phyloP scores from a whole-genome alignment of 2,329 filamentous ascomycete species.

The Periconia sp. region DNA sequence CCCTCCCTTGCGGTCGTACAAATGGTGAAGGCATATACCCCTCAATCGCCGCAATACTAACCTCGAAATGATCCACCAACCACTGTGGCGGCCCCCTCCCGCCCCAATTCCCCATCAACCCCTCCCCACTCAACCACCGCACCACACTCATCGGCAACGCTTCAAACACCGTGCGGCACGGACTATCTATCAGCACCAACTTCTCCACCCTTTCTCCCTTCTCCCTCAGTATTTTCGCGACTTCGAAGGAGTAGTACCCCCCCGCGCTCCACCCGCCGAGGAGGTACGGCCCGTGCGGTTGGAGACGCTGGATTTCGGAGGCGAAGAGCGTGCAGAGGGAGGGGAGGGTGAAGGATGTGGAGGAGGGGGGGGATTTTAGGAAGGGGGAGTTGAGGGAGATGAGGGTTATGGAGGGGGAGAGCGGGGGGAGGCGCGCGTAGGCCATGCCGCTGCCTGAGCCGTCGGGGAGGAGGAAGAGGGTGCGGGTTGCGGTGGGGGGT shows the following conservation, averaged over 20 bases:
- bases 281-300: slow-evolving; percentile 41
- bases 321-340: not conserved
- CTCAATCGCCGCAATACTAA: not conserved
- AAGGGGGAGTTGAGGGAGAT: not conserved
- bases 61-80: not conserved
- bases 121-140: not conserved
- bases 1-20: no score
- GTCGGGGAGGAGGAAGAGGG: not conserved
- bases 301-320: slow-evolving; percentile 5
- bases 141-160: not conserved
- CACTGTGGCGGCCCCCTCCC: not conserved
- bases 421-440: not conserved
- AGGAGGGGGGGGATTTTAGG: not conserved
- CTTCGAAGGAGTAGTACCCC: slow-evolving; percentile 40
- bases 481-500: not conserved
- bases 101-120: not conserved
- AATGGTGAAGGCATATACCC: not conserved
- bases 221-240: slow-evolving; percentile 13
- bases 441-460: not conserved
- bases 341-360: not conserved
- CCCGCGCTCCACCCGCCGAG: slow-evolving; percentile 42
- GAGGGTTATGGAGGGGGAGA: not conserved
- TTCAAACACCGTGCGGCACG: not conserved
- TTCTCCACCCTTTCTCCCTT: not conserved
- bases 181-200: not conserved